Evolutionary conservation across 2,329 filamentous ascomycete species (phyloP), one percentile per base, ranked within the genome.

Genomic region (Neopestalotiopsis rosae): DNA sequence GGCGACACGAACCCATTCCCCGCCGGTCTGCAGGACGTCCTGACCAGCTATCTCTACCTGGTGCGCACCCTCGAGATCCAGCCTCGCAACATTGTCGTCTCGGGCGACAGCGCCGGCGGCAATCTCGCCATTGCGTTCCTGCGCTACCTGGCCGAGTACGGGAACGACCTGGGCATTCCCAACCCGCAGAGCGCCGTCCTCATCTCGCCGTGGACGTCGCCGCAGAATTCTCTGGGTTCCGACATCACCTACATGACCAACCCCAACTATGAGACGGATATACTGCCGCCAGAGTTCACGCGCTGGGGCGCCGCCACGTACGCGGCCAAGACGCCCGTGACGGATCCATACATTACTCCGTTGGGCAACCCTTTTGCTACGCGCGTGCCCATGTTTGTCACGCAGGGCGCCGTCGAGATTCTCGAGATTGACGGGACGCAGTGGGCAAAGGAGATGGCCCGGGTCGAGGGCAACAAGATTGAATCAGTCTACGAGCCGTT

Each of bases 361-460:
- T 68, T 76, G 7, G 74, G 71, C 6, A 67, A 72, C 34, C 69
- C 75, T 4, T 77, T 78, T 64, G 42, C 66, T 2, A 73, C 71
- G 5, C 65, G 69, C 0, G 72, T 75, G 13, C 75, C 74, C 3
- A 69, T 77, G 14, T 69, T 76, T 17, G 71, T 72, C 13, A 78
- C 67, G 20, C 24, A 68, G 4, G 76, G 74, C 28, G 61, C 63
- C 0, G 71, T 69, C 6, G 75, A 78, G 70, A 74, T 82, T 2
- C 74, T 83, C 56, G 77, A 77, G 71, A 69, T 77, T 12, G 79
- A 81, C 7, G 76, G 76, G 9, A 85, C 86, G 34, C 89, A 86
- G 76, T 93, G 91, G 91, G 87, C 91, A 59, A 88, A 70, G 24
- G 74, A 76, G 68, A 78, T 77, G 76, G n/a, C 52, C 4, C 32